These are phyloP conservation scores for Fragaria ananassa DNA, from an alignment of 306 rosid genomes.

Conservation along the genomic window DNA sequence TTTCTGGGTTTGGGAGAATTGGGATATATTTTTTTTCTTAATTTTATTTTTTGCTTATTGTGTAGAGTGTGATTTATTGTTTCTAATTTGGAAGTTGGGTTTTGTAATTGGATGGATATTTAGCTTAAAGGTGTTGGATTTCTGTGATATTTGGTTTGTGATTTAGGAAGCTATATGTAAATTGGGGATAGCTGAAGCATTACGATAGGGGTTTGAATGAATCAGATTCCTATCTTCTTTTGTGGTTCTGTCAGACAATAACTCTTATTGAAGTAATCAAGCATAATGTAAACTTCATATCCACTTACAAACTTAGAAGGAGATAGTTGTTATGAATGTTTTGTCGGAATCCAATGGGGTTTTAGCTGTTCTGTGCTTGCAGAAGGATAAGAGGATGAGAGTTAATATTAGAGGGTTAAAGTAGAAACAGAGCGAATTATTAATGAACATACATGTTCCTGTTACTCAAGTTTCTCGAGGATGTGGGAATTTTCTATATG, in stretches of 20 bases:
- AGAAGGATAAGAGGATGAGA: not conserved
- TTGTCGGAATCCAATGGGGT: not conserved
- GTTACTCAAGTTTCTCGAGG: not conserved
- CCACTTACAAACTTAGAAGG: not conserved
- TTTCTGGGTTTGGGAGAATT: constrained; percentile 4
- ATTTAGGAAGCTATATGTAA: not conserved
- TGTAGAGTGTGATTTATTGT: not conserved
- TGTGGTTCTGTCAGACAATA: not conserved
- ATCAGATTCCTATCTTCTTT: not conserved
- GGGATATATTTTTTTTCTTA: not conserved
- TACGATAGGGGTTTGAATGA: not conserved
- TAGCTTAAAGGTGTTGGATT: not conserved
- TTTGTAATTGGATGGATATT: not conserved
- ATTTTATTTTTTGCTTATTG: not conserved
- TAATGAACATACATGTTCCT: not conserved
- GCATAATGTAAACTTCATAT: not conserved
- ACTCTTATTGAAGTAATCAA: not conserved
- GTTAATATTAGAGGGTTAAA: not conserved
- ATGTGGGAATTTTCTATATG: not conserved
- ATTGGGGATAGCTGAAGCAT: not conserved
- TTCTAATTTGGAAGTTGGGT: not conserved
- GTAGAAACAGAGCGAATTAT: not conserved
- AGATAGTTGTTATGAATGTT: not conserved
- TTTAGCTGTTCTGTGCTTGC: not conserved
- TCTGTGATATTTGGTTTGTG: not conserved